These are phyloP conservation scores for Eucalyptus sp. DNA, from an alignment of 345 rosid species.

Conservation along the genomic window DNA sequence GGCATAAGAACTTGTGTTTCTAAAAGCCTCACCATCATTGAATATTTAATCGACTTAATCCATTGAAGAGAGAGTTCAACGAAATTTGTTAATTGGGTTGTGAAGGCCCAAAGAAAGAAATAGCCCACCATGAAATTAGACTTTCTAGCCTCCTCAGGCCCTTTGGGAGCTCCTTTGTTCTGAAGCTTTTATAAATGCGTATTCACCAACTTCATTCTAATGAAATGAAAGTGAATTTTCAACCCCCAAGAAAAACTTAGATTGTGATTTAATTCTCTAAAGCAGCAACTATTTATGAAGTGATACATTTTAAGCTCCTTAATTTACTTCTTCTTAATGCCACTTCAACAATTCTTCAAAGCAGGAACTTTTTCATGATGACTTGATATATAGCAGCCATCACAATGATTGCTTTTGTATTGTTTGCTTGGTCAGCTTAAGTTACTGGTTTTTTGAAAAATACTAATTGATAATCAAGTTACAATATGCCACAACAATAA, in stretches of 20 bases:
- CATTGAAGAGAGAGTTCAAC: neutral
- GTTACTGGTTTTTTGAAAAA: neutral
- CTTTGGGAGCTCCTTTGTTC: neutral
- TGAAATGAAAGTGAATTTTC: neutral
- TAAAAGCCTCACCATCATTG: neutral
- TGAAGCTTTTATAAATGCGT: fast-evolving
- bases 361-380: neutral
- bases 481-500: neutral
- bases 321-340: neutral
- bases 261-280: too few species aligned
- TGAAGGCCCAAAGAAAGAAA: neutral
- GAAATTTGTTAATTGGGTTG: neutral
- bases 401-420: neutral
- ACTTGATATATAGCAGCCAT: neutral
- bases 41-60: neutral
- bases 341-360: neutral
- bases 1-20: neutral
- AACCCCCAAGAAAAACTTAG: neutral
- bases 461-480: neutral
- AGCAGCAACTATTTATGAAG: too few species aligned
- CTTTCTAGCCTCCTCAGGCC: neutral
- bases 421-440: neutral
- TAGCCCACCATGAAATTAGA: neutral
- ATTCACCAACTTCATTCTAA: neutral
- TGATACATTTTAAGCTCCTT: neutral